Base-by-base conservation (phyloP, 1,284 basidiomycete genomes). In the Leucoagaricus sp. region DNA sequence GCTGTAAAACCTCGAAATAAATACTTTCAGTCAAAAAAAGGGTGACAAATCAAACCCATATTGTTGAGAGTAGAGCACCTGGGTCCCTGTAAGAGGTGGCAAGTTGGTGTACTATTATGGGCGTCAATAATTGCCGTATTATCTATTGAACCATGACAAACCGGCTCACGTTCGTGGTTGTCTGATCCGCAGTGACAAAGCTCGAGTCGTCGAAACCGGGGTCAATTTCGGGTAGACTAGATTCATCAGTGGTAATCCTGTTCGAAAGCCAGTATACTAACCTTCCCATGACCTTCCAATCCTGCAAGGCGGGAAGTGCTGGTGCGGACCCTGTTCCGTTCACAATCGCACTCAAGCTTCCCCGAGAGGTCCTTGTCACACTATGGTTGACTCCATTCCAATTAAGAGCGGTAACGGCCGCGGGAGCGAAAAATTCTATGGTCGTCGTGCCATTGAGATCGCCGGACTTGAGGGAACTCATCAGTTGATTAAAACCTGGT, bases 251-350 rank as follows among this genome's bases (percentile, higher is more conserved):
- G 28, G 47, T 19, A 44, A 28, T 12, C 6, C 19, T 28, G 10
- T 36, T 41, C 4, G 8, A 25, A 41, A 9, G 8, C 13, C 4
- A 34, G 1, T 10, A 0, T 10, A 40, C 49, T 57, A 21, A 76
- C 78, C 76, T 77, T 64, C 76, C 76, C 29, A 69, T 64, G n/a
- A 76, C 76, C 60, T 78, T 81, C 82, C 81, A 83, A 12, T 71
- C 67, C 3, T 61, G 60, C 41, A 79, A 57, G 6, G 61, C 42
- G 2, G 79, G 78, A 3, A 80, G 64, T 15, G 58, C 48, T 9
- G 61, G 53, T 5, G 40, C 23, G 4, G 60, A 49, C 12, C 62
- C 64, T 9, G 57, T 49, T 4, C 75, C 25, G 6, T 53, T 66
- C 7, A 49, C 28, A 13, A 12, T 49, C 12, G 67, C 70, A 7